Percentiles rank a stretch among this genome's conserved stretches.
Conservation (phyloP, 1,139 yeast genomes). For the Blastobotrys raffinosifermentans region DNA sequence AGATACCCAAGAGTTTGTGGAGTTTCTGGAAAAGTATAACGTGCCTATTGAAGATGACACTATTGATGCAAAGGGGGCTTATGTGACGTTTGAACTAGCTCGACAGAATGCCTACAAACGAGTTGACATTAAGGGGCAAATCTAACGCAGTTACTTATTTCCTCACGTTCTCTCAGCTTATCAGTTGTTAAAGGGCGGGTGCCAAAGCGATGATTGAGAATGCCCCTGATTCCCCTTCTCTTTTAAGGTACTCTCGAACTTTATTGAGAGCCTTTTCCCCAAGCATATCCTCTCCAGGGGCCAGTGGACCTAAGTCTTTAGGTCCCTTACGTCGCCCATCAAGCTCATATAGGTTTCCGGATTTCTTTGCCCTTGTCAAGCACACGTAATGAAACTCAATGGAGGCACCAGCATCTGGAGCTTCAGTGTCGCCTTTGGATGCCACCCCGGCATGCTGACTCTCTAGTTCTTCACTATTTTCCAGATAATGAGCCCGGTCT, state of each 20-base stretch:
- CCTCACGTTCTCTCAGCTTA: neutral
- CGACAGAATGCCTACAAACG: conserved; percentile 46
- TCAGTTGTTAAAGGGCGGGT: conserved; percentile 9
- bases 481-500: conserved; percentile 46
- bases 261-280: conserved; percentile 47
- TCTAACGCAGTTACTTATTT: conserved; percentile 31
- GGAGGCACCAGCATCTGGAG: conserved; percentile 64
- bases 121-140: conserved; percentile 91
- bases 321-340: conserved; percentile 89
- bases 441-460: conserved; percentile 56
- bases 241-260: conserved; percentile 59
- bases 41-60: conserved; percentile 25
- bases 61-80: conserved; percentile 38
- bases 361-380: conserved; percentile 47
- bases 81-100: conserved; percentile 41
- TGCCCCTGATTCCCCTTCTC: conserved; percentile 28
- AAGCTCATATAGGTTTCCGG: conserved; percentile 58
- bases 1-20: conserved; percentile 30
- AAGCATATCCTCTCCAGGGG: conserved; percentile 45
- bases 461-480: conserved; percentile 42
- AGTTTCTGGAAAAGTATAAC: conserved; percentile 41
- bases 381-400: conserved; percentile 75
- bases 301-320: conserved; percentile 49
- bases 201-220: conserved; percentile 37
- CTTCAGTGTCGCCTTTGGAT: conserved; percentile 67